These are phyloP conservation scores for Globisporangium iwayamae DNA, from an alignment of 352 stramenopile genomes.

Conservation along the genomic window DNA sequence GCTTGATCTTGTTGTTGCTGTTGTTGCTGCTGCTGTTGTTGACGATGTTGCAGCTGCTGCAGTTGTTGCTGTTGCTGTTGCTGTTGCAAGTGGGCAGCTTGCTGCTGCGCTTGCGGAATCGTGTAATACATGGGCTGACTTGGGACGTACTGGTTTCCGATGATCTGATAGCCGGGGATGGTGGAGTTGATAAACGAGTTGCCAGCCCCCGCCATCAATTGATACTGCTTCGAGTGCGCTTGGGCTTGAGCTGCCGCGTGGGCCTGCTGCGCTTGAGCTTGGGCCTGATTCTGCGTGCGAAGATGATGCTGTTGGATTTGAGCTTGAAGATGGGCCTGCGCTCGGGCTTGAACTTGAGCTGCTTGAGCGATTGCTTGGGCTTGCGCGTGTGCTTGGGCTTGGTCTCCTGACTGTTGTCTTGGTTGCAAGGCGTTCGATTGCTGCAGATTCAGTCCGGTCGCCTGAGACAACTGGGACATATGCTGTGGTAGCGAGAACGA, in stretches of 20 bases:
- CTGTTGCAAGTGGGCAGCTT: slow-evolving; percentile 28
- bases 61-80: slow-evolving; percentile 29
- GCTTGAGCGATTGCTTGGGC: slow-evolving; percentile 52
- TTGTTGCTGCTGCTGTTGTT: slow-evolving; percentile 50
- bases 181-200: slow-evolving; percentile 46
- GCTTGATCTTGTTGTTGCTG: slow-evolving; percentile 21
- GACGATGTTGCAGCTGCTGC: slow-evolving; percentile 20
- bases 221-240: slow-evolving; percentile 59
- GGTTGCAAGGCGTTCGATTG: slow-evolving; percentile 39
- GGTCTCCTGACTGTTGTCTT: slow-evolving; percentile 37
- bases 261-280: slow-evolving; percentile 22
- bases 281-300: slow-evolving; percentile 17
- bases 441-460: slow-evolving; percentile 40
- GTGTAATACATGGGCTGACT: slow-evolving; percentile 60
- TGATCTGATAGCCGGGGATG: slow-evolving; percentile 59
- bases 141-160: slow-evolving; percentile 57
- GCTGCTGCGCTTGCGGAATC: slow-evolving; percentile 39
- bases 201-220: slow-evolving; percentile 42
- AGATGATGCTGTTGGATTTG: slow-evolving; percentile 18
- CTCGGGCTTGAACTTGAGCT: slow-evolving; percentile 21
- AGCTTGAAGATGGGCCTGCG: slow-evolving; percentile 25
- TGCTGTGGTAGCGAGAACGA: slow-evolving; percentile 51
- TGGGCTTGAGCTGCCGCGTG: slow-evolving; percentile 28
- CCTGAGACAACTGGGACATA: slow-evolving; percentile 35
- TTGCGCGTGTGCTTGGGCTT: slow-evolving; percentile 32